Conservation (phyloP, 805 yeast genomes). For the Phaffomyces antillensis region DNA sequence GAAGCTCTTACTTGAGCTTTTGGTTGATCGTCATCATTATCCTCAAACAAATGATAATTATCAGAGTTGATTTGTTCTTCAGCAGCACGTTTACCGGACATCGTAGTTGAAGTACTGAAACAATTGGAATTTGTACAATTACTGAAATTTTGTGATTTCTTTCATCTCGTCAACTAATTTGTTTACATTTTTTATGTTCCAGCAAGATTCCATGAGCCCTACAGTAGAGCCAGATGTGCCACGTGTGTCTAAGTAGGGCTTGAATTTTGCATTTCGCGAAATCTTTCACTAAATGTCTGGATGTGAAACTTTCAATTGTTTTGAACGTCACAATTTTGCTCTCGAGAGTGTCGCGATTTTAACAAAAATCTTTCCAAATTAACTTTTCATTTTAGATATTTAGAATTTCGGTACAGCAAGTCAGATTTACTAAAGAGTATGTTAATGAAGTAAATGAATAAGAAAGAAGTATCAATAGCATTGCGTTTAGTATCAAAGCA, state of each 20-base stretch:
- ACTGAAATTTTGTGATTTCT: background rate
- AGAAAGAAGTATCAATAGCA: no score
- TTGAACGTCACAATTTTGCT: background rate
- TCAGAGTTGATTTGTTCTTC: conserved; percentile 58
- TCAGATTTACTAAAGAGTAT: conserved; percentile 10
- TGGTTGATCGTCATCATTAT: conserved; percentile 29
- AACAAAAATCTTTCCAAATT: conserved; percentile 6
- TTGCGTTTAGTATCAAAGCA: no score
- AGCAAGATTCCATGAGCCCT: background rate
- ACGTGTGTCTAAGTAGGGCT: background rate
- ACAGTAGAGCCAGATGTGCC: no score
- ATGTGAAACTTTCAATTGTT: background rate
- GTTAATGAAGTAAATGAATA: background rate
- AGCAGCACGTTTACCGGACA: conserved; percentile 65
- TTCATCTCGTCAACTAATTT: background rate
- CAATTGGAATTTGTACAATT: background rate
- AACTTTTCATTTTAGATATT: conserved; percentile 4
- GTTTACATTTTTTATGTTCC: background rate
- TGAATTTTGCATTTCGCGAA: background rate
- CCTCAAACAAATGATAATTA: conserved; percentile 24
- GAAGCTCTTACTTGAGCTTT: conserved; percentile 42
- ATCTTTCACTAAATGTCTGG: background rate
- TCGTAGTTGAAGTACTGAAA: conserved; percentile 13
- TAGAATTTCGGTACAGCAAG: conserved; percentile 7
- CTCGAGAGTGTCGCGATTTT: conserved; percentile 1